Evolutionary conservation across 805 yeast genomes (phyloP).

Genomic region (Metschnikowia continentalis): DNA sequence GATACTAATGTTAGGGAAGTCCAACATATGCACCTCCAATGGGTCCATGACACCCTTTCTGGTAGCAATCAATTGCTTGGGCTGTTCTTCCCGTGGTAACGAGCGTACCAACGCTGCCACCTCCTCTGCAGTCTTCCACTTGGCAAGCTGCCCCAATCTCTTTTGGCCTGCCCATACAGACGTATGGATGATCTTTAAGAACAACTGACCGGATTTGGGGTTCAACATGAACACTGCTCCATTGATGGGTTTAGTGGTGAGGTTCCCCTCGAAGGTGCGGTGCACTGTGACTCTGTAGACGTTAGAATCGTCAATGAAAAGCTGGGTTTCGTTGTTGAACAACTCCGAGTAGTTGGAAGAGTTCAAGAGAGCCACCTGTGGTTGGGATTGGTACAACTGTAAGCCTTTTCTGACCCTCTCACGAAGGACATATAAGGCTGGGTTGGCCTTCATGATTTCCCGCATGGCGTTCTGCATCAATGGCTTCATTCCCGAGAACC

Average conservation of each 20-base stretch:
- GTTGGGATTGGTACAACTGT: conserved; percentile 89
- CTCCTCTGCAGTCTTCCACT: conserved; percentile 98
- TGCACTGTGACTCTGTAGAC: conserved; percentile 92
- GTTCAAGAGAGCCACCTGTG: conserved; percentile 86
- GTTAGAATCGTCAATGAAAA: conserved; percentile 90
- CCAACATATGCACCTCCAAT: conserved; percentile 92
- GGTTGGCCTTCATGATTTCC: conserved; percentile 91
- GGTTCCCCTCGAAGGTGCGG: conserved; percentile 86
- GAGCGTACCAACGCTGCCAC: conserved; percentile 88
- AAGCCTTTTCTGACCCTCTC: conserved; percentile 93
- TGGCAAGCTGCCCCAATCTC: conserved; percentile 85
- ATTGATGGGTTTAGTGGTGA: conserved; percentile 87
- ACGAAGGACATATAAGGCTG: conserved; percentile 84
- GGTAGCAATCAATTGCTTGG: conserved; percentile 85
- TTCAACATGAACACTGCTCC: conserved; percentile 89
- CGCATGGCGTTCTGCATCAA: conserved; percentile 87
- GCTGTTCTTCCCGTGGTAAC: conserved; percentile 89
- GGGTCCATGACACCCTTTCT: conserved; percentile 93
- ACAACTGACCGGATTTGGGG: conserved; percentile 87
- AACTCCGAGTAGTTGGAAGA: conserved; percentile 88
- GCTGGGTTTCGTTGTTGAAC: conserved; percentile 75
- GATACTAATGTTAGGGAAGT: conserved; percentile 87
- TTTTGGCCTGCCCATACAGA: conserved; percentile 98
- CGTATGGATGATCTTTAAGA: conserved; percentile 84
- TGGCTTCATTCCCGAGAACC: conserved; percentile 95